Evolutionary conservation across 2,329 filamentous ascomycete species (phyloP), one percentile per base, ranked within the genome.

Genomic region (Plenodomus lindquistii): DNA sequence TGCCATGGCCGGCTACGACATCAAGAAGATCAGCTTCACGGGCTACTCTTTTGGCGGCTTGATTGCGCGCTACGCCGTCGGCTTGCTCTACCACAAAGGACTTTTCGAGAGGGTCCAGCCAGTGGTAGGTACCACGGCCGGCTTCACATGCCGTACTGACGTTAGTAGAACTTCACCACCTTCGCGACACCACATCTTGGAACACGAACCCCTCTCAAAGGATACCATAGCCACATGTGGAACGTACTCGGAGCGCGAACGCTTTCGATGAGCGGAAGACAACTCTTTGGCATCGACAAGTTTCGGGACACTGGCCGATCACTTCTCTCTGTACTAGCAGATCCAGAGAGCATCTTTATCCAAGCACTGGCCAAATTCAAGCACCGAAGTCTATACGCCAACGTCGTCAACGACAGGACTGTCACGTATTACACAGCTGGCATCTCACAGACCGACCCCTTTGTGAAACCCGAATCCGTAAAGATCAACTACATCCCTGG

Each of bases 11-110:
- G 92, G 91, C 18, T 83, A 87, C 58, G 81, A 83, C 36, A 87
- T 97, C 63, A 86, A 76, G 40, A 95, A 91, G 73, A 78, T 97
- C 55, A 96, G 91, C 69, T 79, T 97, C 35, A 81, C 93, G 37
- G 93, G 93, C 34, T 97, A 97, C 71, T 96, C 91, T 0, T 79
- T 97, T 1, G 93, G 93, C 38, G 93, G 93, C 0, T 77, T 97
- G 6, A 85, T 97, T 4, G 85, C 90, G 9, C 82, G 93, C 50
- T 97, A 96, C 75, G 88, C 89, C 2, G 81, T 96, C 47, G 93
- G 93, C 0, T 75, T 97, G 62, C 79, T 97, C 3, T 84, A 92
- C 61, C 86, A 89, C 45, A 89, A 88, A 63, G 91, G 91, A 8
- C 79, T 90, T 48, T 85, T 97, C 47, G 86, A 96, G 47, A 80